phyloP scores from a whole-genome alignment of 257 asterid genomes.

The Orobanche coerulescens region DNA sequence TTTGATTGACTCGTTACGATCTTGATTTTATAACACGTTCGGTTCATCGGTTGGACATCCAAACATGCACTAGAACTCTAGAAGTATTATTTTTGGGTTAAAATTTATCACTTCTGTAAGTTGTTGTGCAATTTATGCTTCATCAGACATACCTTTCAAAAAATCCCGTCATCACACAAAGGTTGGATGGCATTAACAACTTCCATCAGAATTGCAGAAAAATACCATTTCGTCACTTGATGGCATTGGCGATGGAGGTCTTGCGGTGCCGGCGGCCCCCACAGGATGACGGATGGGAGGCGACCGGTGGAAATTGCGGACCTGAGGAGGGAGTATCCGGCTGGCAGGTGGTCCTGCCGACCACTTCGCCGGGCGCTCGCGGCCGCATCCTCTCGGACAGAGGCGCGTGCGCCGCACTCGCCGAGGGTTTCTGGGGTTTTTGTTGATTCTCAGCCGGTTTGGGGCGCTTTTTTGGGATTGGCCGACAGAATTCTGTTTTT shows the following conservation, averaged over 20 bases:
- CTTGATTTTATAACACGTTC: no score
- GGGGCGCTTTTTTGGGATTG: conserved; percentile 35
- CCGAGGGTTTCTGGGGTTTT: not conserved
- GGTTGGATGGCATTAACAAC: no score
- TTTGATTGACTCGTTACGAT: no score
- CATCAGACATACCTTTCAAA: no score
- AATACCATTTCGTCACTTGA: no score
- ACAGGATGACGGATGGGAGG: conserved; percentile 61
- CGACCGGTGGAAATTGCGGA: conserved; percentile 44
- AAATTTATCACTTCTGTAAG: no score
- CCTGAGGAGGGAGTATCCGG: conserved; percentile 41
- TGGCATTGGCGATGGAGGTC: conserved; percentile 77
- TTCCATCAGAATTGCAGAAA: no score
- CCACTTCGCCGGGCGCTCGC: conserved; percentile 53
- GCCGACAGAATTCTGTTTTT: conserved; percentile 1
- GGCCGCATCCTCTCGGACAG: conserved; percentile 81
- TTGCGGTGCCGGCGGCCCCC: conserved; percentile 97
- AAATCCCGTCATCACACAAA: no score
- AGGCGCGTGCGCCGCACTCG: conserved; percentile 36
- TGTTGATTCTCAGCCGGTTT: conserved; percentile 16
- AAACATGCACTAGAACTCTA: no score
- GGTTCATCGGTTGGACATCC: no score
- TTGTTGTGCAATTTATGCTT: no score
- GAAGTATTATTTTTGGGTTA: no score
- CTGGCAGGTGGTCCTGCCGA: conserved; percentile 74